Percentiles rank a stretch among this genome's conserved stretches.
Evolutionary conservation across 345 rosid species (phyloP).

Genomic region (Sapria himalayana): DNA sequence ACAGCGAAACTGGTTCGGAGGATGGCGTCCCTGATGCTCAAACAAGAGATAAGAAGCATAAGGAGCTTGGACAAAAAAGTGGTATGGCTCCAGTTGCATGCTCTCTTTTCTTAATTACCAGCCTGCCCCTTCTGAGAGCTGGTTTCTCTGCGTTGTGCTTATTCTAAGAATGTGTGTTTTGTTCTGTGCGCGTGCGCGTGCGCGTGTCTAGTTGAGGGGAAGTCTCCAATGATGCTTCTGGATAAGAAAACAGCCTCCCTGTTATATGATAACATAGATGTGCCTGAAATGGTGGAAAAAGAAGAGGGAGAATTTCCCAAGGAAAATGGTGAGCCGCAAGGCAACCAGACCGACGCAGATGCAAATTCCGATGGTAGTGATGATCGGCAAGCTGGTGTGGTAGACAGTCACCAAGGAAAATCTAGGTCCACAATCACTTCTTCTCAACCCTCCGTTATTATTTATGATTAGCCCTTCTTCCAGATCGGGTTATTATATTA

Average conservation of each 20-base stretch:
- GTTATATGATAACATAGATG: conserved; percentile 20
- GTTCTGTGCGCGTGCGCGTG: too few relatives aligned
- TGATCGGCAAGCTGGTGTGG: conserved; percentile 61
- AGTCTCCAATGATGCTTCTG: conserved; percentile 15
- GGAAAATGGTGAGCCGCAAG: conserved; percentile 39
- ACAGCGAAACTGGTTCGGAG: conserved; percentile 25
- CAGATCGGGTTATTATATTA: conserved; percentile 23
- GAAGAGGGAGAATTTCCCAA: conserved; percentile 25
- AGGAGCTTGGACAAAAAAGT: conserved; percentile 20
- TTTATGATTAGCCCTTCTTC: conserved; percentile 21
- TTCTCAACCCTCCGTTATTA: conserved; percentile 21
- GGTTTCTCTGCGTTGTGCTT: too few relatives aligned
- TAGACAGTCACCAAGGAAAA: conserved; percentile 64
- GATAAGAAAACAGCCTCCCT: conserved; percentile 30
- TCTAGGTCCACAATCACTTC: conserved; percentile 52
- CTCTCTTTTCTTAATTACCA: too few relatives aligned
- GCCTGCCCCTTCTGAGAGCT: too few relatives aligned
- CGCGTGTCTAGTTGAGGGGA: conserved; percentile 20
- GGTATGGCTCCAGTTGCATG: conserved; percentile 19
- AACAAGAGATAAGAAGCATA: conserved; percentile 22
- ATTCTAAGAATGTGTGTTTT: too few relatives aligned
- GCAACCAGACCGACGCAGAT: conserved; percentile 29
- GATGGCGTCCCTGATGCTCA: conserved; percentile 23
- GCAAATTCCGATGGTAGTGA: conserved; percentile 32
- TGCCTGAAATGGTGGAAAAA: conserved; percentile 20